Percentiles rank a stretch among this genome's conserved stretches.
phyloP scores from a whole-genome alignment of 2,329 filamentous ascomycete species.

The Xylaria sp. region DNA sequence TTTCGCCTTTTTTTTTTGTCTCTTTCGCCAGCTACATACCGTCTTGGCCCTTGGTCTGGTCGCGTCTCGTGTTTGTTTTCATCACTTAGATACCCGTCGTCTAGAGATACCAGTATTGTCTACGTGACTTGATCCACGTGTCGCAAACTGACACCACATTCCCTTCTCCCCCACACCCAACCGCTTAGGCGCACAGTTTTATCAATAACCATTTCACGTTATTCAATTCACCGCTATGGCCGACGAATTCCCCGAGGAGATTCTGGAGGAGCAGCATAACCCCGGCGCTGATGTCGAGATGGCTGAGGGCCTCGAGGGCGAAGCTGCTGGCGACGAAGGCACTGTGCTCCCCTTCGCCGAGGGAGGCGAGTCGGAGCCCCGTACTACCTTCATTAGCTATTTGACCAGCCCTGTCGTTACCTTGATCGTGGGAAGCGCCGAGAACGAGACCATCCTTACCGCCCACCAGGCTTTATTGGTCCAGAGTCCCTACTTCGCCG shows the following conservation, averaged over 20 bases:
- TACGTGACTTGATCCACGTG: background rate
- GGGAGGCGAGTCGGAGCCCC: slow-evolving; percentile 43
- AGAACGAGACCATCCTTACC: slow-evolving; percentile 67
- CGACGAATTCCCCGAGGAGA: slow-evolving; percentile 40
- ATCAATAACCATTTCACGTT: background rate
- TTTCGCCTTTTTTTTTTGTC: background rate
- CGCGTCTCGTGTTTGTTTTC: background rate
- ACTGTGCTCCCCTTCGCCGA: slow-evolving; percentile 48
- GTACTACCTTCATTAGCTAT: slow-evolving; percentile 60
- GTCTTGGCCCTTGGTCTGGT: background rate
- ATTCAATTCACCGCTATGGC: slow-evolving; percentile 31
- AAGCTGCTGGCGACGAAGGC: slow-evolving; percentile 29
- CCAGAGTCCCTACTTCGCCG: slow-evolving; percentile 76
- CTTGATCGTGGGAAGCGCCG: slow-evolving; percentile 67
- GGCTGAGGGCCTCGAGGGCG: slow-evolving; percentile 44
- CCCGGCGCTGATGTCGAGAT: slow-evolving; percentile 41
- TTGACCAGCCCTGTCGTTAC: slow-evolving; percentile 73
- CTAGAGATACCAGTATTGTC: background rate
- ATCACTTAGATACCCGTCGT: background rate
- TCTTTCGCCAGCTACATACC: background rate
- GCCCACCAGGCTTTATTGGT: slow-evolving; percentile 80
- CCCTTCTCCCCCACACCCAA: background rate
- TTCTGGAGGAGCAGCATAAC: slow-evolving; percentile 40
- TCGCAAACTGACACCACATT: background rate
- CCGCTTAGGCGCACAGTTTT: background rate